Percentiles rank a stretch among this genome's conserved stretches.
Evolutionary conservation across 139 green algal species (phyloP).

Genomic region (Chlorella ohadii): DNA sequence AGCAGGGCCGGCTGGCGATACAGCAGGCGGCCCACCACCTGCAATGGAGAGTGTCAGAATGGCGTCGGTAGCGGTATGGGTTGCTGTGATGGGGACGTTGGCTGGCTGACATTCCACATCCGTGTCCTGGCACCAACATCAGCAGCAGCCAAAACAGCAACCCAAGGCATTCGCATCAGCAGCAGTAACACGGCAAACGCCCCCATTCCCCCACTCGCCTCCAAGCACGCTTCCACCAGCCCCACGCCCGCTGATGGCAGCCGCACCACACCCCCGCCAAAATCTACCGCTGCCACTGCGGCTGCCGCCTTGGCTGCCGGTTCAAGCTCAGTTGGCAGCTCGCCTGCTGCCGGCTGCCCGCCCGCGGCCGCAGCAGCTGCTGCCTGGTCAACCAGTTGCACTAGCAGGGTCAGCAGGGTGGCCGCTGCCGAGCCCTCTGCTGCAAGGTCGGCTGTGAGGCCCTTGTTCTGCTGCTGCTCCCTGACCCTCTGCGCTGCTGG

Average conservation of each 20-base stretch:
- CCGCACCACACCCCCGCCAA: slow-evolving; percentile 21
- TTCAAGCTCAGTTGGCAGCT: slow-evolving; percentile 24
- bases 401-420: slow-evolving; percentile 5
- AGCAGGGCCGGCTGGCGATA: slow-evolving; percentile 26
- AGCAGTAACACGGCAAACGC: too few species aligned
- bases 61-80: too few species aligned
- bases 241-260: slow-evolving; percentile 22
- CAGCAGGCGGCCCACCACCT: slow-evolving; percentile 30
- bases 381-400: slow-evolving; percentile 20
- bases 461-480: neutral
- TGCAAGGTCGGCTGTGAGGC: slow-evolving; percentile 3
- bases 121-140: too few species aligned
- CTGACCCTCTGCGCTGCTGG: neutral
- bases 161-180: too few species aligned
- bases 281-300: slow-evolving; percentile 28
- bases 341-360: neutral
- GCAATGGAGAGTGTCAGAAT: too few species aligned
- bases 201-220: too few species aligned
- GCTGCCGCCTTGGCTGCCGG: slow-evolving; percentile 31
- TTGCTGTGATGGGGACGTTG: too few species aligned
- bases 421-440: slow-evolving; percentile 22
- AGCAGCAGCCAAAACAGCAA: too few species aligned
- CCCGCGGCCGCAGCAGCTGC: neutral
- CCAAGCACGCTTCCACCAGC: slow-evolving; percentile 58
- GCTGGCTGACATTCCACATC: too few species aligned